Evolutionary conservation across 164 flowering plant species (phyloP).

Genomic region (Warburgia ugandensis): DNA sequence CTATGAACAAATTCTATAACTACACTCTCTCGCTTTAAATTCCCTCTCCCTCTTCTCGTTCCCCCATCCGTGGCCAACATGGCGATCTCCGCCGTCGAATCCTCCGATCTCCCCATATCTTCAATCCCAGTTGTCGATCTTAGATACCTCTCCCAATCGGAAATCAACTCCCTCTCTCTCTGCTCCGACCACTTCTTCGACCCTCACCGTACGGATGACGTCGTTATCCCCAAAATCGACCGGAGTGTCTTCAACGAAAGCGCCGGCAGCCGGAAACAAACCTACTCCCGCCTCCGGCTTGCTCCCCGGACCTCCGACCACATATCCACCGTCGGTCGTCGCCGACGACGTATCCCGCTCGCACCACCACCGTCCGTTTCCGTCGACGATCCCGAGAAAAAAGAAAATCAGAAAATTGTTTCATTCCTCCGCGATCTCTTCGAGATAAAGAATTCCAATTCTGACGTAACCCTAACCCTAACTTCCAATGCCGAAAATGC

Average conservation of each 20-base stretch:
- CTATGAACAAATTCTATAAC: too few relatives aligned
- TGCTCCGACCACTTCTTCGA: constrained; percentile 34
- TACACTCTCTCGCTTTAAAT: too few relatives aligned
- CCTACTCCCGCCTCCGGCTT: constrained; percentile 79
- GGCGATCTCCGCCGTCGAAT: constrained; percentile 36
- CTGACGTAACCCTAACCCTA: too few relatives aligned
- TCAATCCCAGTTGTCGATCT: constrained; percentile 65
- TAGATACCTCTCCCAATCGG: constrained; percentile 65
- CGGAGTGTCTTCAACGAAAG: constrained; percentile 83
- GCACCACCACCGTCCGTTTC: constrained; percentile 7
- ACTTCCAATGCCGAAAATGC: too few relatives aligned
- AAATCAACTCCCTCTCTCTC: constrained; percentile 57
- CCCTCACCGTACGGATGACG: constrained; percentile 30
- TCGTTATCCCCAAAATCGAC: constrained; percentile 67
- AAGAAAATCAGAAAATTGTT: constrained; percentile 44
- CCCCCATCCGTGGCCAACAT: too few relatives aligned
- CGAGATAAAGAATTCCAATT: constrained; percentile 4
- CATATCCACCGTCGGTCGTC: constrained; percentile 15
- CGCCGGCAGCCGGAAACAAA: constrained; percentile 85
- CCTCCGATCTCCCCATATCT: constrained; percentile 23
- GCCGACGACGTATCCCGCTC: constrained; percentile 8
- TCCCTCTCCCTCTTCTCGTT: too few relatives aligned
- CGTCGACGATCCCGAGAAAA: constrained; percentile 24
- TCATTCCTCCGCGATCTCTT: constrained; percentile 39
- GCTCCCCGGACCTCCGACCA: constrained; percentile 39